A percentile compares a stretch with the other conserved stretches of the same genome.
Evolutionary conservation across 225 moss, liverwort and hornwort species (phyloP).

Genomic region (Thuidium tamariscinum): DNA sequence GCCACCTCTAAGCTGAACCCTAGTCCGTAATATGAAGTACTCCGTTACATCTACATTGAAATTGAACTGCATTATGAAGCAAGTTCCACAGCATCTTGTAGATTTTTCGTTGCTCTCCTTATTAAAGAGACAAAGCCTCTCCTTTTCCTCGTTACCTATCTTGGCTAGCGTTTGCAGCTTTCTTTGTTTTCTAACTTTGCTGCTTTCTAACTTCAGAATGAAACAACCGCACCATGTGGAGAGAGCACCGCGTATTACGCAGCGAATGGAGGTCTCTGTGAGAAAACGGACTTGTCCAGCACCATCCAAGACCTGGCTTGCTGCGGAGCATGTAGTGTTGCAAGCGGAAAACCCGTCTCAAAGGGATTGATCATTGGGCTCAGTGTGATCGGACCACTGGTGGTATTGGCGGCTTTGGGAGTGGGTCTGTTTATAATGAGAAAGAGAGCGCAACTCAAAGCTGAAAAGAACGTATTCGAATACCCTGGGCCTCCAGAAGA

Average conservation of each 20-base stretch:
- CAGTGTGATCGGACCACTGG: neutral
- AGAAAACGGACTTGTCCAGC: neutral
- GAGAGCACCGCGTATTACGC: neutral
- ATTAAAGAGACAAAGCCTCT: neutral
- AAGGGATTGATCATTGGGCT: neutral
- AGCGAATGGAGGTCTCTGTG: neutral
- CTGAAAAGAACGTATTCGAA: rapidly evolving
- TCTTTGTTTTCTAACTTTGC: neutral
- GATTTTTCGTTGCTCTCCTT: neutral
- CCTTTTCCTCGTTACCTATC: no score
- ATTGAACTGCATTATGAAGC: neutral
- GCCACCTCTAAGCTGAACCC: neutral
- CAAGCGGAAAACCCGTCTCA: neutral
- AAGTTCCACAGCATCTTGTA: neutral
- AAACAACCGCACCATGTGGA: neutral
- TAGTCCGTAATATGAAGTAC: no score
- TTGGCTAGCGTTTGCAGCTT: neutral
- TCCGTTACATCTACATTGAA: no score
- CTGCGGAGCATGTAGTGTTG: neutral
- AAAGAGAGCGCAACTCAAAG: no score
- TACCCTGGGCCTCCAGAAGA: neutral
- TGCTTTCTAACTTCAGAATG: neutral
- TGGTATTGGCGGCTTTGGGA: neutral
- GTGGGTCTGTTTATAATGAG: neutral
- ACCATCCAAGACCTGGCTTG: neutral